Conservation (phyloP, 2,329 filamentous ascomycete species). For the Fusarium sp. region DNA sequence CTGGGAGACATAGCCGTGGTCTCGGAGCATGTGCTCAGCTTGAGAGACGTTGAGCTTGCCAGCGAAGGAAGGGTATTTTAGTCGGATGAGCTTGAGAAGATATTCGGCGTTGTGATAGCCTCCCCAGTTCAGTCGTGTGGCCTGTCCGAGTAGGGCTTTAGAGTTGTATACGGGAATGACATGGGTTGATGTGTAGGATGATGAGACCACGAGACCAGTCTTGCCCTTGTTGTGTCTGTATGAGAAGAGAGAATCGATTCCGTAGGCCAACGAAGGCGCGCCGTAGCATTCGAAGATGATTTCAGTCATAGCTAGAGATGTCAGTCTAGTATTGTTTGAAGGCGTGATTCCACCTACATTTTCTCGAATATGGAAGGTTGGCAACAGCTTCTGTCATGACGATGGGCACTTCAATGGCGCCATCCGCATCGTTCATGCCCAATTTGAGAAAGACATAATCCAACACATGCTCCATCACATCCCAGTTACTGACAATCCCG, state of each 20-base stretch:
- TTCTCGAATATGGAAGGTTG: constrained; percentile 89
- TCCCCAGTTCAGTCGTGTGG: constrained; percentile 94
- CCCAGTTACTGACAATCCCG: constrained; percentile 96
- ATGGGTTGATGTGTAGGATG: constrained; percentile 94
- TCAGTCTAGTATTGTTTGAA: constrained; percentile 37
- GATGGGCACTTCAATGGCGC: constrained; percentile 85
- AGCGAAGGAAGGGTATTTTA: constrained; percentile 93
- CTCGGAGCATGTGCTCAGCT: constrained; percentile 86
- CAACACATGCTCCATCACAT: constrained; percentile 93
- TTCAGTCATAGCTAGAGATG: constrained; percentile 86
- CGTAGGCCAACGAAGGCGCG: constrained; percentile 90
- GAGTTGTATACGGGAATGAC: constrained; percentile 92
- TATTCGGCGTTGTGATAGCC: constrained; percentile 93
- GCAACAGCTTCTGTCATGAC: constrained; percentile 97
- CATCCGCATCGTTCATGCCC: constrained; percentile 83
- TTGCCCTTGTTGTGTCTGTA: constrained; percentile 92
- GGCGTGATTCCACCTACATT: constrained; percentile 71
- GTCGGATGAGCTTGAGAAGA: constrained; percentile 85
- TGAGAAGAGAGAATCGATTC: constrained; percentile 96
- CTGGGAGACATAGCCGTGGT: constrained; percentile 91
- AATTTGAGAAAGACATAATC: constrained; percentile 97
- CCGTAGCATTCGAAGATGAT: constrained; percentile 97
- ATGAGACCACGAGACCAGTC: constrained; percentile 90
- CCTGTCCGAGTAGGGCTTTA: constrained; percentile 87
- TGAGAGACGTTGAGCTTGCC: constrained; percentile 89